Percentiles rank a stretch among this genome's conserved stretches.
Conservation (phyloP, 2,329 filamentous ascomycete species). For the Phialophora expanda region DNA sequence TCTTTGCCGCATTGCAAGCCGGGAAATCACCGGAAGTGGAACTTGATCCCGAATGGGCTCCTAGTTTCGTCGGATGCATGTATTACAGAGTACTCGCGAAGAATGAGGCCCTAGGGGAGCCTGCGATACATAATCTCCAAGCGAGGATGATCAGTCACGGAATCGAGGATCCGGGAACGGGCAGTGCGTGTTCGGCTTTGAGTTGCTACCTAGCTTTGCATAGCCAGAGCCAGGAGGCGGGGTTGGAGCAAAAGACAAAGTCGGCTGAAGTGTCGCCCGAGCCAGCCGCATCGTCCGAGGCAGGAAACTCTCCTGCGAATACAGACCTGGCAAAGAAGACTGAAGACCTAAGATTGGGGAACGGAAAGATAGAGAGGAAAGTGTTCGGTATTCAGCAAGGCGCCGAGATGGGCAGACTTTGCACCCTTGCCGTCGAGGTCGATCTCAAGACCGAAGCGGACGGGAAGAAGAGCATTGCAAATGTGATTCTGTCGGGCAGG, state of each 20-base stretch:
- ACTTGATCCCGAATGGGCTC: constrained; percentile 43
- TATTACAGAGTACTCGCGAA: constrained; percentile 42
- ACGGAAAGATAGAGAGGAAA: constrained; percentile 46
- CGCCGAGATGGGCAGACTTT: constrained; percentile 67
- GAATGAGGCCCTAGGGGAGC: constrained; percentile 39
- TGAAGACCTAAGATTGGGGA: constrained; percentile 43
- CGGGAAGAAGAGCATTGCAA: constrained; percentile 55
- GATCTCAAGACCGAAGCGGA: constrained; percentile 51
- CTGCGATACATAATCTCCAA: constrained; percentile 42
- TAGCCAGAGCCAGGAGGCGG: background rate
- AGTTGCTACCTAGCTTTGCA: constrained; percentile 59
- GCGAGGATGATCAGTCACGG: constrained; percentile 43
- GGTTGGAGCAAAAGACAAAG: constrained; percentile 23
- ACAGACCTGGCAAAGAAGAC: constrained; percentile 48
- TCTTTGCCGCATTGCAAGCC: constrained; percentile 38
- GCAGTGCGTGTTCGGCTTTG: constrained; percentile 66
- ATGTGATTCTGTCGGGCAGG: constrained; percentile 49
- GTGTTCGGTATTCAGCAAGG: constrained; percentile 66
- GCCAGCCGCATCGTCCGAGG: constrained; percentile 45
- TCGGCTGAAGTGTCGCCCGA: constrained; percentile 52
- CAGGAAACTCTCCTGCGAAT: constrained; percentile 41
- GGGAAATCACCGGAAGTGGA: constrained; percentile 40
- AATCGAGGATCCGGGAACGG: constrained; percentile 67
- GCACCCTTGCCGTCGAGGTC: constrained; percentile 48
- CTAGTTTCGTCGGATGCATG: constrained; percentile 42